Conservation (phyloP, 768 basidiomycete species). For the Mrakia blollopis region DNA sequence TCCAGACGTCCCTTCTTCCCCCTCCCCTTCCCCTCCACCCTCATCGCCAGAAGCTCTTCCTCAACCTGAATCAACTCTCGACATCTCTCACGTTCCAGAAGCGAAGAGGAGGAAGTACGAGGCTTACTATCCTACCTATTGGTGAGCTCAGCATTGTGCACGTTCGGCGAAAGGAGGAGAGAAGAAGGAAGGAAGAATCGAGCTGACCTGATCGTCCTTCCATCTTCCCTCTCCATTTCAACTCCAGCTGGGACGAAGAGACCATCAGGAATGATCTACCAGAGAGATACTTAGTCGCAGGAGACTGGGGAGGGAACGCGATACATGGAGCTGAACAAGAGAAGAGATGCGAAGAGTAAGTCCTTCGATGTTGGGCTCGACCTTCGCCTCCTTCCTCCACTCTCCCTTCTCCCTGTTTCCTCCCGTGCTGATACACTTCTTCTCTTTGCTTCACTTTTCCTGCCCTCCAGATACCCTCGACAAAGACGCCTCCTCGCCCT, state of each 20-base stretch:
- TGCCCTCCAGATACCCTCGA: conserved; percentile 75
- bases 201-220: neutral
- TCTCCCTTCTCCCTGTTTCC: neutral
- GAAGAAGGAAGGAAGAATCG: neutral
- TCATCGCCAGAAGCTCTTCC: neutral
- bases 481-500: conserved; percentile 75
- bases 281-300: conserved; percentile 79
- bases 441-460: neutral
- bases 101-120: conserved; percentile 10
- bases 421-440: neutral
- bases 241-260: conserved; percentile 62
- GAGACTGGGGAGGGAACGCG: conserved; percentile 91
- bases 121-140: conserved; percentile 23
- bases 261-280: conserved; percentile 95
- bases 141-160: neutral
- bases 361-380: conserved; percentile 33
- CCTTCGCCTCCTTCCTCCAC: conserved; percentile 12
- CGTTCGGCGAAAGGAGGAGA: neutral
- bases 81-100: conserved; percentile 15
- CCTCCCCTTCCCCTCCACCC: neutral
- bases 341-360: conserved; percentile 87
- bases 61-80: neutral
- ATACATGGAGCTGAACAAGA: conserved; percentile 84
- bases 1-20: neutral
- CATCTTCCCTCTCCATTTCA: neutral